phyloP scores from a whole-genome alignment of 345 rosid species.

The Combretum micranthum region DNA sequence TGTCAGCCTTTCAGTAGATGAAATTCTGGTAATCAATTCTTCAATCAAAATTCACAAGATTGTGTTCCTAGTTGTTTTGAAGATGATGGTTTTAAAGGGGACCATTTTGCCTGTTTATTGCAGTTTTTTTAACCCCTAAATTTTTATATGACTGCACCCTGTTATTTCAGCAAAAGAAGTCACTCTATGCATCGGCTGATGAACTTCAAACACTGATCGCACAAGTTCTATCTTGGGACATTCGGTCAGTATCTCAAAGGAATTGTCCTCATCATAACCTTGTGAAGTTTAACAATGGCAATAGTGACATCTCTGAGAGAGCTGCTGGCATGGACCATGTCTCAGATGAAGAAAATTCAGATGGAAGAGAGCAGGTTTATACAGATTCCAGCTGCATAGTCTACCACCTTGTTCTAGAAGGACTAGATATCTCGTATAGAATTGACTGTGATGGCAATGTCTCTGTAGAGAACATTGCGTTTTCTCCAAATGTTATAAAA shows the following conservation, averaged over 20 bases:
- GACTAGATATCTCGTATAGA: conserved; percentile 62
- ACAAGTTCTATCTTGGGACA: conserved; percentile 92
- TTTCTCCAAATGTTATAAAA: conserved; percentile 12
- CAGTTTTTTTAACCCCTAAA: neutral
- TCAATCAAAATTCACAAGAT: too few species aligned
- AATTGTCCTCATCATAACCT: conserved; percentile 39
- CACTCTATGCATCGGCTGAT: conserved; percentile 59
- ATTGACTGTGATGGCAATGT: conserved; percentile 54
- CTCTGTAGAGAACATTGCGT: conserved; percentile 38
- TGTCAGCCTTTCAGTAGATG: too few species aligned
- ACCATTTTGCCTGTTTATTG: neutral
- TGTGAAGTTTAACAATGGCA: conserved; percentile 5
- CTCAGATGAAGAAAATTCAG: conserved; percentile 19
- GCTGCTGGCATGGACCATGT: conserved; percentile 12
- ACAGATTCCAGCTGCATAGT: conserved; percentile 15
- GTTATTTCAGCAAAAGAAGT: conserved; percentile 49
- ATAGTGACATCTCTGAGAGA: conserved; percentile 3
- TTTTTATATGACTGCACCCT: neutral
- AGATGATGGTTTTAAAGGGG: too few species aligned
- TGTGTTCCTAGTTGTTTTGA: too few species aligned
- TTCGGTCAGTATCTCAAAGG: conserved; percentile 76
- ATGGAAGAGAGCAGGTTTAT: conserved; percentile 2
- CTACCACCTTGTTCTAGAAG: conserved; percentile 75
- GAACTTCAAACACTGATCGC: conserved; percentile 58
- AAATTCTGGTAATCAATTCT: neutral